Evolutionary conservation across 2,329 filamentous ascomycete species (phyloP).

Genomic region (Fusarium albidum): DNA sequence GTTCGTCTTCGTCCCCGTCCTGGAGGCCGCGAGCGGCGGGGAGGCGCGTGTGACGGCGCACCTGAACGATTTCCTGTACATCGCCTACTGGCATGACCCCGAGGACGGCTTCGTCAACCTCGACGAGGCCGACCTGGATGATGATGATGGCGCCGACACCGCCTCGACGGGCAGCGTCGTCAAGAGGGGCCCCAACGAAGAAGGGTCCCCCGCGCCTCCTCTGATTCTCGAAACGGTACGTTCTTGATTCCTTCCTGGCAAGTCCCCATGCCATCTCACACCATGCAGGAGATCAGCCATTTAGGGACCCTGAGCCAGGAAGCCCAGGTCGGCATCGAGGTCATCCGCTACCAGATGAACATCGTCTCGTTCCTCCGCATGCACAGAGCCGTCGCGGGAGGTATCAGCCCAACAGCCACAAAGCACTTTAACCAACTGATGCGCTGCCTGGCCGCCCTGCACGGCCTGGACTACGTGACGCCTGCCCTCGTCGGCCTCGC

Average conservation of each 20-base stretch:
- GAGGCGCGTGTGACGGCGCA: constrained; percentile 62
- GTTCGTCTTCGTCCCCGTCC: constrained; percentile 83
- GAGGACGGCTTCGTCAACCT: constrained; percentile 78
- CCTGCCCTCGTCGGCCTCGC: constrained; percentile 86
- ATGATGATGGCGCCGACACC: constrained; percentile 43
- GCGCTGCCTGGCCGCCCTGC: constrained; percentile 80
- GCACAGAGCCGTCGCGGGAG: constrained; percentile 83
- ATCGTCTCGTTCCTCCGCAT: constrained; percentile 86
- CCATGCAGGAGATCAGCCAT: constrained; percentile 61
- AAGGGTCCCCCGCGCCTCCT: constrained; percentile 36
- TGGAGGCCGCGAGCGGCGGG: constrained; percentile 59
- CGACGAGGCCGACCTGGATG: constrained; percentile 62
- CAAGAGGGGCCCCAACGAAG: constrained; percentile 43
- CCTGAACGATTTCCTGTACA: constrained; percentile 83
- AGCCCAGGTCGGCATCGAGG: constrained; percentile 76
- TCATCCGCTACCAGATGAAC: constrained; percentile 86
- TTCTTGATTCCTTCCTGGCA: background rate
- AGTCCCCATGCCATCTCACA: constrained; percentile 16
- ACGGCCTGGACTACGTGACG: constrained; percentile 81
- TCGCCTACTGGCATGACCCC: constrained; percentile 84
- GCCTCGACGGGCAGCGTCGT: constrained; percentile 57
- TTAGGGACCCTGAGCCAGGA: constrained; percentile 66
- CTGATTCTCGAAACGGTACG: constrained; percentile 56
- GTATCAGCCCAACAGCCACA: constrained; percentile 81
- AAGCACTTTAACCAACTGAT: constrained; percentile 76